Evolutionary conservation across 768 basidiomycete species (phyloP).

Genomic region (Termitomyces sp.): DNA sequence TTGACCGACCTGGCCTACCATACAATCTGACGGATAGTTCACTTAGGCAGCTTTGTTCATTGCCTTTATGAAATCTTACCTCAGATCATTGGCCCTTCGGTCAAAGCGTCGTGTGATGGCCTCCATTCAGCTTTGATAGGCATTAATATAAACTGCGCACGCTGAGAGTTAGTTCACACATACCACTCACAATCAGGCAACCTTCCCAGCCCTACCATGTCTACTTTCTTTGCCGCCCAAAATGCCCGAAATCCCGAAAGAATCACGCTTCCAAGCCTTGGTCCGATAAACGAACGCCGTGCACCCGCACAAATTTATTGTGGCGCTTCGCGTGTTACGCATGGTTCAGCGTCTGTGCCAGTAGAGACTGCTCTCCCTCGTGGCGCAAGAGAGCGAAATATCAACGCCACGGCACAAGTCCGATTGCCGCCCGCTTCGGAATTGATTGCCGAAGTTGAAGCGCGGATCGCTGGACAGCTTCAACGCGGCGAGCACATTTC

Average conservation of each 20-base stretch:
- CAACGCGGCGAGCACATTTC: background rate
- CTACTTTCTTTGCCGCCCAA: background rate
- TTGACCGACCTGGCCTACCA: background rate
- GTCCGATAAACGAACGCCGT: background rate
- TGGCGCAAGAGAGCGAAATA: background rate
- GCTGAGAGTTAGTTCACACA: background rate
- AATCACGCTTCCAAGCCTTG: background rate
- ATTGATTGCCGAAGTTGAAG: constrained; percentile 3
- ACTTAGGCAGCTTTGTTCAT: background rate
- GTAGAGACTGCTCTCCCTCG: background rate
- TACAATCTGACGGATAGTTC: no score
- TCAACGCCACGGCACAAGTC: background rate
- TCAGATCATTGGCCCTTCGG: background rate
- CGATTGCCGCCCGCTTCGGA: background rate
- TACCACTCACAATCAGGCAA: background rate
- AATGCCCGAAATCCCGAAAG: background rate
- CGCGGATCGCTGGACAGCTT: background rate
- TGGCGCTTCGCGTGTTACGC: background rate
- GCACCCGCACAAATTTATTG: background rate
- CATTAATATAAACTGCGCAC: background rate
- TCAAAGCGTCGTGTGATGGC: background rate
- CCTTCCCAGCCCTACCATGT: background rate
- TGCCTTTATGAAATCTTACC: background rate
- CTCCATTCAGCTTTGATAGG: background rate
- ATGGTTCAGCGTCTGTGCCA: background rate